phyloP scores from a whole-genome alignment of 345 rosid genomes.

The Bretschneidera sinensis region DNA sequence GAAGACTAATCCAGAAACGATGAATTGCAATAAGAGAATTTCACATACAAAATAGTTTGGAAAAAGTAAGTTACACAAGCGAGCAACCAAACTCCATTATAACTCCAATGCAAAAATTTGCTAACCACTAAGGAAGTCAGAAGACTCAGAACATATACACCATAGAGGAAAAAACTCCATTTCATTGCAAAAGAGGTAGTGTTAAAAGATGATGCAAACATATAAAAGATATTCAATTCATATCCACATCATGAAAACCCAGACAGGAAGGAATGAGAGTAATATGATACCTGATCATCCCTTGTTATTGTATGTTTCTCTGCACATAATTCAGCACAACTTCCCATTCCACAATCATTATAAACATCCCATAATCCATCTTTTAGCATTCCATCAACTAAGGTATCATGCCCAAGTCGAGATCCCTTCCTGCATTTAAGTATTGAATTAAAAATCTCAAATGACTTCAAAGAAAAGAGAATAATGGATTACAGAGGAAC shows the following conservation, averaged over 20 bases:
- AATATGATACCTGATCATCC: slow-evolving; percentile 72
- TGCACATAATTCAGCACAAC: slow-evolving; percentile 89
- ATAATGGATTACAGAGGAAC: slow-evolving; percentile 1
- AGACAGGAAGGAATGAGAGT: background rate
- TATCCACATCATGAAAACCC: background rate
- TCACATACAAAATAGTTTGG: background rate
- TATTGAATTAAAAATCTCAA: slow-evolving; percentile 19
- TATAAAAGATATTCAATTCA: background rate
- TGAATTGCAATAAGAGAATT: background rate
- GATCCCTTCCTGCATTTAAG: slow-evolving; percentile 79
- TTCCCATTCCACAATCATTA: slow-evolving; percentile 90
- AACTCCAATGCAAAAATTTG: no score
- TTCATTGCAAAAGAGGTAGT: background rate
- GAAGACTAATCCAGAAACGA: background rate
- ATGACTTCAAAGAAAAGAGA: slow-evolving; percentile 1
- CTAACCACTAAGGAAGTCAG: no score
- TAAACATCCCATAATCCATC: slow-evolving; percentile 99
- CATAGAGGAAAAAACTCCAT: no score
- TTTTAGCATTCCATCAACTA: slow-evolving; percentile 93
- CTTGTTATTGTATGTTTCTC: slow-evolving; percentile 66
- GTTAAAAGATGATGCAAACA: background rate
- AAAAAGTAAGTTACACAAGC: no score
- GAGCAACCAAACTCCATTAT: no score
- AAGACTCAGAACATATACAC: no score
- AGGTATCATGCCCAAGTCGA: slow-evolving; percentile 85